Percentiles rank a stretch among this genome's conserved stretches.
Evolutionary conservation across 495 filamentous ascomycete genomes (phyloP).

Genomic region (Tuber melanosporum): DNA sequence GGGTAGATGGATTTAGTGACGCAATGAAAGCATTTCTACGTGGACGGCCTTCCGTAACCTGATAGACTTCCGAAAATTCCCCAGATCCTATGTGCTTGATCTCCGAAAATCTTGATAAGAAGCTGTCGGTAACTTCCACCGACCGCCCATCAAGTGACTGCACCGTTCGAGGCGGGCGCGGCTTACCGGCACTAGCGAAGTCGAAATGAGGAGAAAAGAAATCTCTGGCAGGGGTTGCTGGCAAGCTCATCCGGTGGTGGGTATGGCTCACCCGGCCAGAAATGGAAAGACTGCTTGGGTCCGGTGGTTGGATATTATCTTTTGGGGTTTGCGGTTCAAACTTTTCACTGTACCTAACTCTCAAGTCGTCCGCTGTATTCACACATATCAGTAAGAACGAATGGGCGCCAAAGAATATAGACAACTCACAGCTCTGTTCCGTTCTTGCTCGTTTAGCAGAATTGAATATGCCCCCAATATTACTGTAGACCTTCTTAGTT

Average conservation of each 20-base stretch:
- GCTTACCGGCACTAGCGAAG: background rate
- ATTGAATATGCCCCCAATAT: conserved; percentile 19
- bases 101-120: conserved; percentile 58
- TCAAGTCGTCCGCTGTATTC: background rate
- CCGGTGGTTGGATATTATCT: conserved; percentile 66
- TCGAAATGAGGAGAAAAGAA: conserved; percentile 4
- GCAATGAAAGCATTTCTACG: conserved; percentile 26
- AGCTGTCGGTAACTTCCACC: conserved; percentile 35
- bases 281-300: conserved; percentile 74
- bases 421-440: conserved; percentile 33
- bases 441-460: conserved; percentile 33
- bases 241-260: conserved; percentile 40
- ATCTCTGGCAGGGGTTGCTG: conserved; percentile 27
- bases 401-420: background rate
- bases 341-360: conserved; percentile 37
- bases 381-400: background rate
- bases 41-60: conserved; percentile 54
- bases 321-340: conserved; percentile 72
- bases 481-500: conserved; percentile 61
- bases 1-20: conserved; percentile 29
- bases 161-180: conserved; percentile 22
- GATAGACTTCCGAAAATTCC: conserved; percentile 88
- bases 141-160: conserved; percentile 28
- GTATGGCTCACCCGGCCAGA: conserved; percentile 49
- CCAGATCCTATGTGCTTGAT: conserved; percentile 74